Percentiles rank a stretch among this genome's conserved stretches.
Evolutionary conservation across 2,329 filamentous ascomycete species (phyloP).

Genomic region (Aspergillus sp.): DNA sequence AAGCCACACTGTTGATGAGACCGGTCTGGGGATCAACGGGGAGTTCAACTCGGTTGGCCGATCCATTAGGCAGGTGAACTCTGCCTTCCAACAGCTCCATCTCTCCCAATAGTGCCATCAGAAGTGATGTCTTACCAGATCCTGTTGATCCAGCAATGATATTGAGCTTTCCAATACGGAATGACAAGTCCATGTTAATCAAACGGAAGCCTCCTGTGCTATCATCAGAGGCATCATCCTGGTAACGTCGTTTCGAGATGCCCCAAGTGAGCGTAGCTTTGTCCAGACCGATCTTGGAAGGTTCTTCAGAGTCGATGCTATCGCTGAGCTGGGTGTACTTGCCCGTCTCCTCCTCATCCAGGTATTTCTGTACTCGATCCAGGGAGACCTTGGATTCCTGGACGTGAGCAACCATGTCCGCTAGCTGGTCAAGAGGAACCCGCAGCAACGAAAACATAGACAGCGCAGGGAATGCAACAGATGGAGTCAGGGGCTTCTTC

Average conservation of each 20-base stretch:
- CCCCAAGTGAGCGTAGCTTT: constrained; percentile 89
- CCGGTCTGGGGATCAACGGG: constrained; percentile 76
- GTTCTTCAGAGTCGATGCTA: constrained; percentile 65
- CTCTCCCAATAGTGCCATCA: constrained; percentile 94
- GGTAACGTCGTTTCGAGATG: constrained; percentile 47
- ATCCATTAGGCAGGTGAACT: constrained; percentile 80
- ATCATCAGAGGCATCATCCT: constrained; percentile 56
- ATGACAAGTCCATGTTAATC: constrained; percentile 76
- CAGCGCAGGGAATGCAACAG: constrained; percentile 90
- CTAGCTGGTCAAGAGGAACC: constrained; percentile 89
- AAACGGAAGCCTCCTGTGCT: constrained; percentile 74
- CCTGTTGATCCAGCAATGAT: constrained; percentile 91
- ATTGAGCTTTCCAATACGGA: constrained; percentile 81
- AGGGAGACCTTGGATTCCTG: constrained; percentile 96
- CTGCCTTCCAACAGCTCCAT: constrained; percentile 82
- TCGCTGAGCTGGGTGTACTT: constrained; percentile 82
- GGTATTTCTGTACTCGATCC: constrained; percentile 90
- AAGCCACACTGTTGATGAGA: constrained; percentile 86
- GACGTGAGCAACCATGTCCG: constrained; percentile 97
- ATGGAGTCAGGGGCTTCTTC: constrained; percentile 82
- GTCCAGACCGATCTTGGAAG: constrained; percentile 76
- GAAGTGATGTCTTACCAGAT: constrained; percentile 88
- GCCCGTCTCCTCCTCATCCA: constrained; percentile 89
- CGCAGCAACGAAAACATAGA: constrained; percentile 93
- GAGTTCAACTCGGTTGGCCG: constrained; percentile 74